phyloP scores from a whole-genome alignment of 108 stramenopile genomes.

The Pseudonitzschia multistriata region DNA sequence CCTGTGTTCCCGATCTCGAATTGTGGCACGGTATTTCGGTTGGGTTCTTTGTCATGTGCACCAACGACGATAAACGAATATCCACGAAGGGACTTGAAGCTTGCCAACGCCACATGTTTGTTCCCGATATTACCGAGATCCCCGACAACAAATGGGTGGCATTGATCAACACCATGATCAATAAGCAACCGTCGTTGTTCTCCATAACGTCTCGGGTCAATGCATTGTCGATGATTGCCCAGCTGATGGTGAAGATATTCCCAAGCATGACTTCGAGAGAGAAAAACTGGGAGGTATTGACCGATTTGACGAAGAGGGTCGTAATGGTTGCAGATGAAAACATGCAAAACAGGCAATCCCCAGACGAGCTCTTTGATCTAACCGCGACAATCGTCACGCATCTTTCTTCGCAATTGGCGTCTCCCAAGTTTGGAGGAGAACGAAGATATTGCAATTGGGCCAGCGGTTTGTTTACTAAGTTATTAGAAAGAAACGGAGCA shows the following conservation, averaged over 20 bases:
- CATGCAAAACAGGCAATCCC: conserved; percentile 42
- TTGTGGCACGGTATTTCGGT: conserved; percentile 56
- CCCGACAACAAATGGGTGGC: conserved; percentile 66
- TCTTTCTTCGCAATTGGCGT: conserved; percentile 58
- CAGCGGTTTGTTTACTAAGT: conserved; percentile 61
- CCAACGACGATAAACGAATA: conserved; percentile 41
- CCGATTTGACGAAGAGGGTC: conserved; percentile 53
- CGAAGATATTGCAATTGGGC: conserved; percentile 67
- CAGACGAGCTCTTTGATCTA: conserved; percentile 58
- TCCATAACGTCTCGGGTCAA: conserved; percentile 49
- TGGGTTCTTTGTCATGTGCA: conserved; percentile 64
- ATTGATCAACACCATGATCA: conserved; percentile 56
- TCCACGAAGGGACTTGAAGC: conserved; percentile 62
- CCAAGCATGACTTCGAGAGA: conserved; percentile 45
- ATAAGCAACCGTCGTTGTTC: conserved; percentile 49
- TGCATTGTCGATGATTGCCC: conserved; percentile 55
- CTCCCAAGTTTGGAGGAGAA: conserved; percentile 49
- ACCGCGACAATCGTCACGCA: conserved; percentile 72
- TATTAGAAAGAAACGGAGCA: conserved; percentile 72
- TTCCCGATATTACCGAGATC: conserved; percentile 44
- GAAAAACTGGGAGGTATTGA: conserved; percentile 65
- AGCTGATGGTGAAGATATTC: conserved; percentile 49
- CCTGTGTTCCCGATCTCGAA: conserved; percentile 52
- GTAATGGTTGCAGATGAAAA: conserved; percentile 58
- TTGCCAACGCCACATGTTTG: conserved; percentile 59